These are phyloP conservation scores for Immersiella caudata DNA, from an alignment of 495 filamentous ascomycete species.

Conservation along the genomic window DNA sequence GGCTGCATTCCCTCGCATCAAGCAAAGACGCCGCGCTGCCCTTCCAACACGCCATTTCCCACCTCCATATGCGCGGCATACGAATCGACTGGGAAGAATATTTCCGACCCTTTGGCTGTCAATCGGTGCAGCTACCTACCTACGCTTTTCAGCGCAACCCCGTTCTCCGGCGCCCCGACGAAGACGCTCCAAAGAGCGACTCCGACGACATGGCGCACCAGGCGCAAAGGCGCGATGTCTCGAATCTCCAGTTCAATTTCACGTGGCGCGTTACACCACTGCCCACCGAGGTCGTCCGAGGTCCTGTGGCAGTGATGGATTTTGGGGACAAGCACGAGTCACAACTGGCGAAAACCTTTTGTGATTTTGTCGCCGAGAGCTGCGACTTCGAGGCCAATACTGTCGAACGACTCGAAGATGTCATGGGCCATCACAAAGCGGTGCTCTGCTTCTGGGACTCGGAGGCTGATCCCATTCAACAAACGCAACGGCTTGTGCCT, in stretches of 20 bases:
- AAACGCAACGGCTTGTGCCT: constrained; percentile 22
- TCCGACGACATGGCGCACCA: not conserved
- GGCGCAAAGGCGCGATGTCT: constrained; percentile 8
- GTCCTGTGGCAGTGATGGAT: too few species aligned
- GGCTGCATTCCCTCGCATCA: constrained; percentile 29
- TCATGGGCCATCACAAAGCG: constrained; percentile 23
- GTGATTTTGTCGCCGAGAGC: too few species aligned
- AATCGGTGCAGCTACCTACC: constrained; percentile 33
- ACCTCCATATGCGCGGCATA: constrained; percentile 30
- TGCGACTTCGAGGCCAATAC: not conserved
- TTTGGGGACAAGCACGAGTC: too few species aligned
- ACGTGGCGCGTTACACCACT: too few species aligned
- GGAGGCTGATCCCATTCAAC: constrained; percentile 22
- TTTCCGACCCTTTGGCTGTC: constrained; percentile 34
- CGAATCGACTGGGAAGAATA: constrained; percentile 34
- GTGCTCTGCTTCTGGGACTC: constrained; percentile 38
- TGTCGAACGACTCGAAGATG: constrained; percentile 22
- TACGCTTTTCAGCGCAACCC: constrained; percentile 39
- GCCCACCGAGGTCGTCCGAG: too few species aligned
- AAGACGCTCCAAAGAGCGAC: not conserved
- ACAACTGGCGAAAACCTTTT: too few species aligned
- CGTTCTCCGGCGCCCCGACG: not conserved
- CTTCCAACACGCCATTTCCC: constrained; percentile 21
- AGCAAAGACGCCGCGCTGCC: constrained; percentile 13
- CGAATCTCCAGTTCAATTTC: too few species aligned